phyloP scores from a whole-genome alignment of 2,329 filamentous ascomycete genomes.

The Verticillium nonalfalfae region DNA sequence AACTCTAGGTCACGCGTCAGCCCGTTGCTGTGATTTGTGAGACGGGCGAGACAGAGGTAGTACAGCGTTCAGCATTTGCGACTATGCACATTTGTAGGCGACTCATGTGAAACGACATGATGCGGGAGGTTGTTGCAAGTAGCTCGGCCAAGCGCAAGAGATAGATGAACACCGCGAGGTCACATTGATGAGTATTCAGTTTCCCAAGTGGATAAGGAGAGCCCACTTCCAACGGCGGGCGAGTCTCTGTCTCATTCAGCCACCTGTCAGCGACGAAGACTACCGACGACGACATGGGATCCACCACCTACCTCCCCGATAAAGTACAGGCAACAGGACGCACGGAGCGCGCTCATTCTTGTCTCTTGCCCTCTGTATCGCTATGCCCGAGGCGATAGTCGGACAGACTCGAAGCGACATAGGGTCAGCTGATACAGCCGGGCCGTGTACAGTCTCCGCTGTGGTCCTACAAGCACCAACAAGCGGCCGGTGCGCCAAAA shows the following conservation, averaged over 20 bases:
- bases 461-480: not conserved
- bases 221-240: not conserved
- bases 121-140: not conserved
- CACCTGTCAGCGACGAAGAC: not conserved
- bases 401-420: not conserved
- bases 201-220: not conserved
- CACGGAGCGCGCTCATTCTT: not conserved
- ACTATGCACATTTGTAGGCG: not conserved
- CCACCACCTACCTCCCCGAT: not conserved
- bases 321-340: not conserved
- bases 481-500: not conserved
- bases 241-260: not conserved
- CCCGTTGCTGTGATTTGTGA: not conserved
- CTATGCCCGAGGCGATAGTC: not conserved
- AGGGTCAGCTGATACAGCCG: not conserved
- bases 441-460: not conserved
- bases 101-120: not conserved
- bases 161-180: not conserved
- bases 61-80: not conserved
- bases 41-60: not conserved
- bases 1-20: not conserved
- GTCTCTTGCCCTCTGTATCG: not conserved
- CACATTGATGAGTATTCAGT: not conserved
- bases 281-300: not conserved
- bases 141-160: not conserved